Conservation (phyloP, 495 filamentous ascomycete genomes). For the Usnea hakonensis region DNA sequence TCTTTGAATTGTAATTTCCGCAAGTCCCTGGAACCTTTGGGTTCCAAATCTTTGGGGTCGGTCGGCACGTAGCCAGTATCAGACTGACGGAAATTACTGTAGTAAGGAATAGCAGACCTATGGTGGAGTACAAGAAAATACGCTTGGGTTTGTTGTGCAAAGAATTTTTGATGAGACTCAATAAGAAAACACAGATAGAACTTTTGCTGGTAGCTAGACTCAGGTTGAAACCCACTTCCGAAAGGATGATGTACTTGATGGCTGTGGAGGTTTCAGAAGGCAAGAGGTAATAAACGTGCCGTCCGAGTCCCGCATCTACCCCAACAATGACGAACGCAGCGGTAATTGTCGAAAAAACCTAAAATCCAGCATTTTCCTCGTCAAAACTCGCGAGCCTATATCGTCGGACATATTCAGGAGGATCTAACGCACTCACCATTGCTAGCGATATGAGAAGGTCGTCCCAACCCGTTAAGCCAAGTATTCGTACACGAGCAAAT, state of each 20-base stretch:
- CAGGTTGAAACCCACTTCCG: slow-evolving; percentile 5
- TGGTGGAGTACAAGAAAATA: slow-evolving; percentile 13
- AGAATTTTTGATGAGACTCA: slow-evolving; percentile 1
- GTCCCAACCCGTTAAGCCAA: not conserved
- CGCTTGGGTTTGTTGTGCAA: not conserved
- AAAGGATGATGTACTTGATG: slow-evolving; percentile 10
- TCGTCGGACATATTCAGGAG: not conserved
- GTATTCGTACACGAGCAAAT: not conserved
- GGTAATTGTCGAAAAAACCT: not conserved
- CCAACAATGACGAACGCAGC: not conserved
- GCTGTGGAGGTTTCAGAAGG: not conserved
- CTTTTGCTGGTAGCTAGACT: slow-evolving; percentile 13
- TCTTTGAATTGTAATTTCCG: not conserved
- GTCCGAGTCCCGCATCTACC: slow-evolving; percentile 12
- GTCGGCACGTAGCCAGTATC: slow-evolving; percentile 7
- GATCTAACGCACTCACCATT: not conserved
- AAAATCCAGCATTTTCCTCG: not conserved
- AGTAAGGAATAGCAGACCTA: slow-evolving; percentile 8
- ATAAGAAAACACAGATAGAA: slow-evolving; percentile 15
- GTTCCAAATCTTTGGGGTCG: slow-evolving; percentile 9
- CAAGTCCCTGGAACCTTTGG: slow-evolving; percentile 6
- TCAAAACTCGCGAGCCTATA: not conserved
- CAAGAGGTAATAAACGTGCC: slow-evolving; percentile 11
- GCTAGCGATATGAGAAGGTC: not conserved
- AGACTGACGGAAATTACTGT: slow-evolving; percentile 7